A percentile compares a stretch with the other conserved stretches of the same genome.
phyloP scores from a whole-genome alignment of 2,329 filamentous ascomycete species.

The Colletotrichum navitas region DNA sequence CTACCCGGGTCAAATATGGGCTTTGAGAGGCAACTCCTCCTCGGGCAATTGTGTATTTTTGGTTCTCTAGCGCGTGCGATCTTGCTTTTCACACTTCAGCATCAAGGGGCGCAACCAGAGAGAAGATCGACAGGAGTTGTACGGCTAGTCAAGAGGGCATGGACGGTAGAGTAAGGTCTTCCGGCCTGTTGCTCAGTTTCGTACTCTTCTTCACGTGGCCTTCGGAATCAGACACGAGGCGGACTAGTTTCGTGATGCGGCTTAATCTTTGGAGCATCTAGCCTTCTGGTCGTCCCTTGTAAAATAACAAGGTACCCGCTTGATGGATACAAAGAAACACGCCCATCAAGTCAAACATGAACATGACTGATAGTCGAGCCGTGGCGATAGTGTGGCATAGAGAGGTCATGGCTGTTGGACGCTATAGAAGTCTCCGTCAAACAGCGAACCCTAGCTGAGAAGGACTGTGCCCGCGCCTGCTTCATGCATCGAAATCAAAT shows the following conservation, averaged over 20 bases:
- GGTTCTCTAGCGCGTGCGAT: not conserved
- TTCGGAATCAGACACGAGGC: not conserved
- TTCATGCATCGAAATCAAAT: not conserved
- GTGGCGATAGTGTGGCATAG: too few species aligned
- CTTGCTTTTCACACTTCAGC: not conserved
- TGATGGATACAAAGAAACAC: not conserved
- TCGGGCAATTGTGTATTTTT: not conserved
- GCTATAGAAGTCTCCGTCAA: not conserved
- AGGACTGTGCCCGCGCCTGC: not conserved
- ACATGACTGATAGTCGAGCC: not conserved
- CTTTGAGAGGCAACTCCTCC: not conserved
- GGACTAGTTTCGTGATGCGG: not conserved
- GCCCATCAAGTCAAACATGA: not conserved
- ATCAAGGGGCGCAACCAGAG: not conserved
- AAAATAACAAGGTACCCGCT: not conserved
- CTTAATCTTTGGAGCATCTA: not conserved
- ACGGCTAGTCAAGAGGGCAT: not conserved
- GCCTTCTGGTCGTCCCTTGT: not conserved
- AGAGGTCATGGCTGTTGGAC: not conserved
- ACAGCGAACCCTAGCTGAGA: too few species aligned
- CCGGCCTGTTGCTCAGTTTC: not conserved
- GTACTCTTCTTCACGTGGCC: not conserved
- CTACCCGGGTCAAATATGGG: not conserved
- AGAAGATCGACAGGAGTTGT: not conserved
- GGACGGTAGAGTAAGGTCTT: not conserved